A percentile compares a stretch with the other conserved stretches of the same genome.
Conservation (phyloP, 2,329 filamentous ascomycete genomes). For the Trichoderma atroviride region DNA sequence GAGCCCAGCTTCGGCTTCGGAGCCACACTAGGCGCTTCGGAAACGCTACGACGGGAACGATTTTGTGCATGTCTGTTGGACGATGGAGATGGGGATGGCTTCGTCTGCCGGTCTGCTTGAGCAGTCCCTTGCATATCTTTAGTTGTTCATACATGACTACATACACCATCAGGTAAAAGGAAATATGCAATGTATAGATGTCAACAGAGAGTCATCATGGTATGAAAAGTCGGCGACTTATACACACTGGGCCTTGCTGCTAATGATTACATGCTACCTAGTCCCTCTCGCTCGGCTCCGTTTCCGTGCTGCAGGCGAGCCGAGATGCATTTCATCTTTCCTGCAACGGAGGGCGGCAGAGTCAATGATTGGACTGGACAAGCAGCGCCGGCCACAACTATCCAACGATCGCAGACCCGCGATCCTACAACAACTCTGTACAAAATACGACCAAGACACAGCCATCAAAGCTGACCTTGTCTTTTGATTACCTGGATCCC, state of each 20-base stretch:
- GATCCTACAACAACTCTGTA: background rate
- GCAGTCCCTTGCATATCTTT: background rate
- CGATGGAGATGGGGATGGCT: background rate
- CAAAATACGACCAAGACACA: background rate
- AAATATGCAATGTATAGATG: background rate
- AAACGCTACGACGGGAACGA: constrained; percentile 13
- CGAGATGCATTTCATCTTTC: constrained; percentile 22
- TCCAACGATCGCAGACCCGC: constrained; percentile 1
- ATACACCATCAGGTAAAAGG: too few relatives aligned
- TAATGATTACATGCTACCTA: background rate
- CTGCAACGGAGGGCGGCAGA: constrained; percentile 1
- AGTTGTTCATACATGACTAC: too few relatives aligned
- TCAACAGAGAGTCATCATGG: background rate
- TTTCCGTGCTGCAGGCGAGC: constrained; percentile 23
- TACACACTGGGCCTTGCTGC: background rate
- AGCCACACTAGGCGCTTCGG: constrained; percentile 5
- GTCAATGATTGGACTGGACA: constrained; percentile 18
- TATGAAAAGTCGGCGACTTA: background rate
- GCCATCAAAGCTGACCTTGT: background rate
- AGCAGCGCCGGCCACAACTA: background rate
- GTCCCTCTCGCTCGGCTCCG: constrained; percentile 9
- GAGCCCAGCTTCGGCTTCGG: constrained; percentile 20
- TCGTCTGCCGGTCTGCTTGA: background rate
- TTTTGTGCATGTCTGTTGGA: background rate
- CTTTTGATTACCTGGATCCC: background rate